phyloP scores from a whole-genome alignment of 805 yeast genomes.

The Hanseniaspora pseudoguilliermondii region DNA sequence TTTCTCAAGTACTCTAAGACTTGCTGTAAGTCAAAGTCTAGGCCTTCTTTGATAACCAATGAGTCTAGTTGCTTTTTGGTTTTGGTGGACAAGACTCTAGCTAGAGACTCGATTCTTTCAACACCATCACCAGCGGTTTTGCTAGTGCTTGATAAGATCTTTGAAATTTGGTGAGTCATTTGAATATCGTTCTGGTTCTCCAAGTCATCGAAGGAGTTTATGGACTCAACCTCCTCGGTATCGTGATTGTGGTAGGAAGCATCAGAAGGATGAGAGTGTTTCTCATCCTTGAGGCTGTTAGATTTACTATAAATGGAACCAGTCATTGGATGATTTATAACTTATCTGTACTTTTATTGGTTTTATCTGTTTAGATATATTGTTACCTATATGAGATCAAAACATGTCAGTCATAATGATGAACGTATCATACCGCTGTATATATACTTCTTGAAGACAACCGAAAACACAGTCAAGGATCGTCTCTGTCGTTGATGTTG shows the following conservation, averaged over 20 bases:
- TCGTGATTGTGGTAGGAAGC: background rate
- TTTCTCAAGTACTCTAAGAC: conserved; percentile 31
- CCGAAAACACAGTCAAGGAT: too few species aligned
- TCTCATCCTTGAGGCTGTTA: background rate
- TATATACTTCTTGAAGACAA: too few species aligned
- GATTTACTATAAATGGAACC: background rate
- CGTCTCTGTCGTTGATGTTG: too few species aligned
- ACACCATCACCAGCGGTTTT: conserved; percentile 19
- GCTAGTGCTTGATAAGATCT: conserved; percentile 24
- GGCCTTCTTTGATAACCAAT: conserved; percentile 32
- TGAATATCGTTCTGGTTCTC: conserved; percentile 22
- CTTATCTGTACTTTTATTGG: background rate
- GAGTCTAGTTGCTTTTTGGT: conserved; percentile 34
- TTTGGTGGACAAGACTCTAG: conserved; percentile 38
- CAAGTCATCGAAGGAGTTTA: conserved; percentile 12
- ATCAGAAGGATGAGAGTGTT: background rate
- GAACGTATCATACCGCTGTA: too few species aligned
- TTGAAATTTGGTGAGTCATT: conserved; percentile 23
- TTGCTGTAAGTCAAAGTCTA: conserved; percentile 36
- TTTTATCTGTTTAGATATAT: background rate
- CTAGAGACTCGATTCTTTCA: conserved; percentile 34
- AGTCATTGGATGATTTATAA: background rate
- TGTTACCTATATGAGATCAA: too few species aligned
- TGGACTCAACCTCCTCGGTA: conserved; percentile 1
- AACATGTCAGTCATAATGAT: too few species aligned